These are phyloP conservation scores for Botrytis fabae DNA, from an alignment of 2,329 filamentous ascomycete genomes.

Conservation along the genomic window DNA sequence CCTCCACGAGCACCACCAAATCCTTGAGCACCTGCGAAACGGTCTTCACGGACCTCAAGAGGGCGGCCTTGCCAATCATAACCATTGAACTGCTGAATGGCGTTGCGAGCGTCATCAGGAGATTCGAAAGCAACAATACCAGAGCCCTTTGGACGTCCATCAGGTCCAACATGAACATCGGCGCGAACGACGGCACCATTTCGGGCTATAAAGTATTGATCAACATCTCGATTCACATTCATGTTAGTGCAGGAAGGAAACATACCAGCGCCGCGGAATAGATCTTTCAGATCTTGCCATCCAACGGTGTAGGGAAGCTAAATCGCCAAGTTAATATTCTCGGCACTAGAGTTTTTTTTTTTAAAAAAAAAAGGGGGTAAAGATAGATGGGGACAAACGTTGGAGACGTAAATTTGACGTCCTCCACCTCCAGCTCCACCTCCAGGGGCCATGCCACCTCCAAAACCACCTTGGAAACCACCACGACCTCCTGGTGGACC, in stretches of 20 bases:
- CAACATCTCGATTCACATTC: conserved; percentile 32
- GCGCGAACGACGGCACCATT: conserved; percentile 85
- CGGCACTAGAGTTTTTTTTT: conserved; percentile 35
- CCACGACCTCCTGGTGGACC: conserved; percentile 22
- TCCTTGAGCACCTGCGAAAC: conserved; percentile 69
- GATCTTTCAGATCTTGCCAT: conserved; percentile 98
- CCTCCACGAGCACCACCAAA: conserved; percentile 48
- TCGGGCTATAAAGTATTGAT: conserved; percentile 47
- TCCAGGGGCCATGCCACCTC: conserved; percentile 47
- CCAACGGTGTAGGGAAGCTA: conserved; percentile 96
- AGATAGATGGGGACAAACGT: conserved; percentile 70
- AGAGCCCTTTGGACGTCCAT: conserved; percentile 92
- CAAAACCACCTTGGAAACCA: conserved; percentile 41
- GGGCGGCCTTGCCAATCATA: conserved; percentile 97
- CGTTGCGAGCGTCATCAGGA: conserved; percentile 89
- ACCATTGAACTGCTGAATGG: conserved; percentile 96
- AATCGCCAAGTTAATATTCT: conserved; percentile 43
- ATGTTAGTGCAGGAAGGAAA: conserved; percentile 40
- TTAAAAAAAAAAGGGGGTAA: conserved; percentile 29
- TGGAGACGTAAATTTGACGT: conserved; percentile 95
- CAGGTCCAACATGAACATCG: conserved; percentile 88
- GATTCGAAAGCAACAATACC: conserved; percentile 97
- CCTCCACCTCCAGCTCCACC: conserved; percentile 65
- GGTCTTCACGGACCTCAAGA: conserved; percentile 93
- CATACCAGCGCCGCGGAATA: conserved; percentile 97